Evolutionary conservation across 2,329 filamentous ascomycete genomes (phyloP), one percentile per base, ranked within the genome.

Genomic region (Decorospora gaudefroyi): DNA sequence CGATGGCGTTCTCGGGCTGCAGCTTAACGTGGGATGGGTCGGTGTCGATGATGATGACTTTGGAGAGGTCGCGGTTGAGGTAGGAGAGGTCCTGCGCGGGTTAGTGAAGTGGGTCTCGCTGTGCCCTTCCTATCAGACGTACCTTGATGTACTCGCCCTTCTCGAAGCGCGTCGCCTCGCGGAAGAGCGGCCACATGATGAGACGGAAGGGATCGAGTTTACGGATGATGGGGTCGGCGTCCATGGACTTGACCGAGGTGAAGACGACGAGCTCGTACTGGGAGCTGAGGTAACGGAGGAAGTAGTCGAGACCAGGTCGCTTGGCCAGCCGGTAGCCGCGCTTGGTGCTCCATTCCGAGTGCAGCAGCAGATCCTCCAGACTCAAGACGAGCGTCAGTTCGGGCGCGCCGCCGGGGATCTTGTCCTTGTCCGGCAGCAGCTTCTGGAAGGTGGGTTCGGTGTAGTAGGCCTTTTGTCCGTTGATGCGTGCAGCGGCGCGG

Each of bases 251-350:
- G 32, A 93, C 86, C 26, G 83, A 88, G 21, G 93, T 99, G 76
- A 97, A 99, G 54, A 99, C 83, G 38, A 97, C 93, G 41, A 99
- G 79, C 72, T 99, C 93, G 68, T 96, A 99, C 79, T 99, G 97
- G 72, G 96, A 91, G 73, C 88, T 92, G 34, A 99, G 81, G 71
- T 99, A 99, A 65, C 89, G 88, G 53, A 99, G 76, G 76, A 99
- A 99, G 76, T 99, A 99, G 74, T 99, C 93, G 50, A 95, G 82
- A 31, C 93, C 93, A 23, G 93, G 93, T 35, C 93, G 83, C 77
- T 99, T 99, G 18, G 93, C 93, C 50, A 95, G 81, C 57, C 92
- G 84, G 90, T 93, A 99, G 46, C 93, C 93, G 66, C 96, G 87
- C 69, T 97, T 89, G 44, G 92, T 83, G 16, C 84, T 83, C 93